Evolutionary conservation across 23 red algal genomes (phyloP).

Genomic region (Agarophyton chilense): DNA sequence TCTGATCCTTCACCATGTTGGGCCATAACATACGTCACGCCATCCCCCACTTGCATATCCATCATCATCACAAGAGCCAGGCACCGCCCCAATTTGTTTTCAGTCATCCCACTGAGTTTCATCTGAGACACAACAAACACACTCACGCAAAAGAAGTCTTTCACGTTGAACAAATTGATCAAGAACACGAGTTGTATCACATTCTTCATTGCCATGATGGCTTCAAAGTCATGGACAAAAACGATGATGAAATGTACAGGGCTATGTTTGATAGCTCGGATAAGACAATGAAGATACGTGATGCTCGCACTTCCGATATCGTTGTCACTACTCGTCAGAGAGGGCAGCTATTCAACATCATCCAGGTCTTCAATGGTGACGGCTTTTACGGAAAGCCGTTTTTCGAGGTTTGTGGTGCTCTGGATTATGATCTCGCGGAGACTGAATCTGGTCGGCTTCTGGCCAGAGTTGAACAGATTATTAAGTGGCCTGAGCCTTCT

Average conservation of each 20-base stretch:
- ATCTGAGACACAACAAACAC: conserved; percentile 14
- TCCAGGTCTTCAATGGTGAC: conserved; percentile 32
- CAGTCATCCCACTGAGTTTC: conserved; percentile 3
- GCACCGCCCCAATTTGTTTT: conserved; percentile 2
- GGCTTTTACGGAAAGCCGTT: conserved; percentile 21
- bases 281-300: conserved; percentile 32
- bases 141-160: conserved; percentile 33
- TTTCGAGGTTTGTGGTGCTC: conserved; percentile 6
- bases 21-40: not conserved
- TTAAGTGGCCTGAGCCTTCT: conserved; percentile 23
- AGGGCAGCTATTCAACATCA: not conserved
- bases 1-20: not conserved
- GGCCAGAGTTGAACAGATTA: not conserved
- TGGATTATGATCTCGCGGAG: conserved; percentile 14
- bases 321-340: conserved; percentile 9
- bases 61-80: not conserved
- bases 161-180: not conserved
- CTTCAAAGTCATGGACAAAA: conserved; percentile 16
- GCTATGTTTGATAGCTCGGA: not conserved
- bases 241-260: conserved; percentile 1
- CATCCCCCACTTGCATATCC: not conserved
- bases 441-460: not conserved
- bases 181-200: not conserved
- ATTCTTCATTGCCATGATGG: conserved; percentile 26
- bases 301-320: not conserved